phyloP scores from a whole-genome alignment of 495 filamentous ascomycete species.

The Aspergillus heteromorphus region DNA sequence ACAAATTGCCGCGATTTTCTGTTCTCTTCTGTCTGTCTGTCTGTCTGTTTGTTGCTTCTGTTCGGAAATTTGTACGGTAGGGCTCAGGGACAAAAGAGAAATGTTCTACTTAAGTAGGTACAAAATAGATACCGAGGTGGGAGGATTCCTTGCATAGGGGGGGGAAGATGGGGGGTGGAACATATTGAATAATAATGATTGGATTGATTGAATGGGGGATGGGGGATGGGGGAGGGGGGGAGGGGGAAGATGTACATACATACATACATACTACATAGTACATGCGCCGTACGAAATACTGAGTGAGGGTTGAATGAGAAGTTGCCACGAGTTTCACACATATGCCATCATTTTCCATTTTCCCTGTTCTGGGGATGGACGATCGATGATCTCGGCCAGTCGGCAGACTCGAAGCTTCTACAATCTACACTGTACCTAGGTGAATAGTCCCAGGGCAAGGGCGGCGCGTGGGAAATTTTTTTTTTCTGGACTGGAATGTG shows the following conservation, averaged over 20 bases:
- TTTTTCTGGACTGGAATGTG: constrained; percentile 10
- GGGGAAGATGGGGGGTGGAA: constrained; percentile 1
- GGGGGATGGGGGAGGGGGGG: no score
- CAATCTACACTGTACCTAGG: no score
- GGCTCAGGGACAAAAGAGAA: no score
- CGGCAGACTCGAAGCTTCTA: constrained; percentile 1
- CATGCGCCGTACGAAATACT: no score
- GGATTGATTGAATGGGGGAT: background rate
- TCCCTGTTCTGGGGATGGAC: background rate
- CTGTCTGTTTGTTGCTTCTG: no score
- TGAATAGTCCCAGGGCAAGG: background rate
- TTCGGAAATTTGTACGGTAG: no score
- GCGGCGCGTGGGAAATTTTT: background rate
- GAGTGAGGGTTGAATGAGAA: background rate
- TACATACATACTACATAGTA: no score
- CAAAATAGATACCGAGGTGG: background rate
- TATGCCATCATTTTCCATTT: background rate
- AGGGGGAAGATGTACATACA: no score
- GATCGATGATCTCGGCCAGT: background rate
- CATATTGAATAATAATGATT: background rate
- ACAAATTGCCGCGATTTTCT: no score
- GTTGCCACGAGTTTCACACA: background rate
- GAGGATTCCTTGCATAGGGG: constrained; percentile 4
- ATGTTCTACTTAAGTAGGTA: no score
- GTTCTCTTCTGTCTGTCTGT: no score